Evolutionary conservation across 495 filamentous ascomycete species (phyloP).

Genomic region (Neurospora sp.): DNA sequence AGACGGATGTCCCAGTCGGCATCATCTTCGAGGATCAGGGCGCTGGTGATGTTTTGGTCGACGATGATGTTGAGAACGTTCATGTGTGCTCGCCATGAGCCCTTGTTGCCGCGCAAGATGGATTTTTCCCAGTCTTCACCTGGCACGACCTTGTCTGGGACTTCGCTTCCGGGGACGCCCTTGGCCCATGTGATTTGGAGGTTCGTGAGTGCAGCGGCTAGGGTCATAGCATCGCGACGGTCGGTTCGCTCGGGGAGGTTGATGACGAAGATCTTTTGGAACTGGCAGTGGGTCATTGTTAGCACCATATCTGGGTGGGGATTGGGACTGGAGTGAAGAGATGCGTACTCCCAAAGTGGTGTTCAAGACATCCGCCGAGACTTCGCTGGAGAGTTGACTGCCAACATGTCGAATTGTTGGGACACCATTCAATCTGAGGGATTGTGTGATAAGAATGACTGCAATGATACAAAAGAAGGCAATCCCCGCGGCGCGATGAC

Average conservation of each 20-base stretch:
- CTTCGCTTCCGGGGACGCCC: constrained; percentile 35
- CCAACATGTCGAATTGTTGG: constrained; percentile 3
- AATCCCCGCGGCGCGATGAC: constrained; percentile 7
- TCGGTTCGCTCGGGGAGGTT: constrained; percentile 51
- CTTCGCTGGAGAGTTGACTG: not conserved
- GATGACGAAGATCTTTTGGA: constrained; percentile 52
- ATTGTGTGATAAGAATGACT: constrained; percentile 3
- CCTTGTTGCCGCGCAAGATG: constrained; percentile 25
- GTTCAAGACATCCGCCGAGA: constrained; percentile 13
- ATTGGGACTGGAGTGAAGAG: not conserved
- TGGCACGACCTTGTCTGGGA: constrained; percentile 26
- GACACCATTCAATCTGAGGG: not conserved
- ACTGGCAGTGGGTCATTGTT: constrained; percentile 25
- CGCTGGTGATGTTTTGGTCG: constrained; percentile 26
- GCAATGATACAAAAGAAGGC: not conserved
- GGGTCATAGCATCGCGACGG: constrained; percentile 48
- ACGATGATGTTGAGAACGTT: constrained; percentile 28
- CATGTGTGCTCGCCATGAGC: constrained; percentile 40
- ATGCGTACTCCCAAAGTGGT: constrained; percentile 22
- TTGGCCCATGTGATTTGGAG: constrained; percentile 46
- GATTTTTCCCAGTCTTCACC: constrained; percentile 8
- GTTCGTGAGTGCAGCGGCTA: constrained; percentile 42
- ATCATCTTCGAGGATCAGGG: constrained; percentile 42
- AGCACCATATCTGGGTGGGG: not conserved
- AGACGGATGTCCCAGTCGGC: constrained; percentile 41